Percentiles rank a stretch among this genome's conserved stretches.
Conservation (phyloP, 495 filamentous ascomycete species). For the Aspergillus funiculosus region DNA sequence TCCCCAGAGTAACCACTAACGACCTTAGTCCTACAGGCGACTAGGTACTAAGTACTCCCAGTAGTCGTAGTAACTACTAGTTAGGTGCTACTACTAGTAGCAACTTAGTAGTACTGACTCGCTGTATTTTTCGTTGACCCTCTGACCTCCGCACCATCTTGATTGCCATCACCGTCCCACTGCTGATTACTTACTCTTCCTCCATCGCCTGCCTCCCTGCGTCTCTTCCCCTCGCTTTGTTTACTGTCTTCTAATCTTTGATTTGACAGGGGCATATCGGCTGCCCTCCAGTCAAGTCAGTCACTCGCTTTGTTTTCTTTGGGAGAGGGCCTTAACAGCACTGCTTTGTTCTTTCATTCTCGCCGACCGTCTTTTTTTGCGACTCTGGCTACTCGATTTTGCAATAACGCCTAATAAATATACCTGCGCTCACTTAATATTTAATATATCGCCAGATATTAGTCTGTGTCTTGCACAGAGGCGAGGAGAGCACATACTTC, state of each 20-base stretch:
- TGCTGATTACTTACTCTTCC: conserved; percentile 1
- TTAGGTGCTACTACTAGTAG: neutral
- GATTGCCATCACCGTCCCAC: conserved; percentile 1
- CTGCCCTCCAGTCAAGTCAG: neutral
- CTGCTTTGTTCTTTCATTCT: conserved; percentile 3
- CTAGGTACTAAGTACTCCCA: no score
- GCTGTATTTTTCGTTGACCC: conserved; percentile 11
- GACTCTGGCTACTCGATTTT: neutral
- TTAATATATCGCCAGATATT: neutral
- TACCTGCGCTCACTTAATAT: neutral
- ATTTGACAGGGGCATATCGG: conserved; percentile 3
- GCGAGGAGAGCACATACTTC: conserved; percentile 2
- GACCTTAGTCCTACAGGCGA: neutral
- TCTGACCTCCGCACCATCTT: conserved; percentile 8
- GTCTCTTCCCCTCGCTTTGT: conserved; percentile 9
- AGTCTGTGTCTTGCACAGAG: neutral
- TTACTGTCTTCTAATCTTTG: neutral
- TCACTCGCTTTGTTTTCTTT: conserved; percentile 16
- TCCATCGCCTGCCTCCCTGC: neutral
- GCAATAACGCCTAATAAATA: neutral
- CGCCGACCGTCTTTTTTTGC: conserved; percentile 9
- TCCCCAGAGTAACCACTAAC: conserved; percentile 1
- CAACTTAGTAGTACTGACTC: neutral
- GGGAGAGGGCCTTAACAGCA: neutral
- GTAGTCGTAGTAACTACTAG: neutral